Evolutionary conservation across 495 filamentous ascomycete genomes (phyloP).

Genomic region (Usnea hakonensis): DNA sequence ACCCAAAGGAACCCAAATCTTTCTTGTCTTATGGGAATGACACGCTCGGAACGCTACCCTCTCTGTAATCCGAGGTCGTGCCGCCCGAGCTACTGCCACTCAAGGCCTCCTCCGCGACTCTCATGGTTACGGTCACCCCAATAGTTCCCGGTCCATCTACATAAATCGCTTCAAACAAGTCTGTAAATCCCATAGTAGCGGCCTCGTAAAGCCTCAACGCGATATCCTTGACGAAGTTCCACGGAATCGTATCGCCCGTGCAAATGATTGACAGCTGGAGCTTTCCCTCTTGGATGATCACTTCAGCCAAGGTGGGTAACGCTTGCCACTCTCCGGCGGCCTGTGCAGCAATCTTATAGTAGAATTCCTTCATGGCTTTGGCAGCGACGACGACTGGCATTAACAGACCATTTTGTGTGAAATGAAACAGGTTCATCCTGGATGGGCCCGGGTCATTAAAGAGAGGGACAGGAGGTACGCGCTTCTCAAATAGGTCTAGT

Average conservation of each 20-base stretch:
- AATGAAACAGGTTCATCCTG: not conserved
- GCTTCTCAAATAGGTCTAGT: not conserved
- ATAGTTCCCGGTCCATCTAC: not conserved
- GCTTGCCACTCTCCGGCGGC: not conserved
- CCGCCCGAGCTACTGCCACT: not conserved
- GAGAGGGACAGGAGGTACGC: not conserved
- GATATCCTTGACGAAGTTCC: not conserved
- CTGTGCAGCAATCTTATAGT: not conserved
- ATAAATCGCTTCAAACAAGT: not conserved
- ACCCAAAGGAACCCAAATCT: not conserved
- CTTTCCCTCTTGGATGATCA: not conserved
- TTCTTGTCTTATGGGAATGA: not conserved
- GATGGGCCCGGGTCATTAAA: not conserved
- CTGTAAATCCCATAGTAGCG: not conserved
- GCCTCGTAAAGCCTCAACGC: not conserved
- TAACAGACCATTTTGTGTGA: not conserved
- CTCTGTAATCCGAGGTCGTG: not conserved
- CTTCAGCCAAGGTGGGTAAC: not conserved
- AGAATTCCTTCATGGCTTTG: not conserved
- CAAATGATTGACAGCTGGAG: not conserved
- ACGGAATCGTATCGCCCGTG: not conserved
- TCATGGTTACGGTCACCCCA: not conserved
- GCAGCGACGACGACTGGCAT: not conserved
- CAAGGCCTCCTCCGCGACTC: not conserved
- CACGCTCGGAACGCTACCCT: slow-evolving; percentile 3